Evolutionary conservation across 225 moss, liverwort and hornwort genomes (phyloP).

Genomic region (Polytrichum commune): DNA sequence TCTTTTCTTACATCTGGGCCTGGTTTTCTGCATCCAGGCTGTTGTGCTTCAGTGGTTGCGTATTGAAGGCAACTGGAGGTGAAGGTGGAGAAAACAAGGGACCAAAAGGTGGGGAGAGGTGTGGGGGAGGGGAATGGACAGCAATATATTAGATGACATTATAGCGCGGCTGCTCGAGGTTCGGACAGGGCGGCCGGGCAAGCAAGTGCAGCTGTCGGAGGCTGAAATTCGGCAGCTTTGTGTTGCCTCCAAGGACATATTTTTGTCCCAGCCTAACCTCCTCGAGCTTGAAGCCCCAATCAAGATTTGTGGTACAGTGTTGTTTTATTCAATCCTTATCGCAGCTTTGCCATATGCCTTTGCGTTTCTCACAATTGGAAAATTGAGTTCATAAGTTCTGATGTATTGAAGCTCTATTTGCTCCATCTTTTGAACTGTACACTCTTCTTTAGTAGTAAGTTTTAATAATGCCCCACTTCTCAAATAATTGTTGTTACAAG

Average conservation of each 20-base stretch:
- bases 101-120: slow-evolving; percentile 35
- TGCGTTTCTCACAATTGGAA: no score
- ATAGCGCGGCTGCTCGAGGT: slow-evolving; percentile 92
- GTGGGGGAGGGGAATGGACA: slow-evolving; percentile 80
- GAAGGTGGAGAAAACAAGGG: slow-evolving; percentile 32
- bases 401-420: no score
- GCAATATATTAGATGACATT: slow-evolving; percentile 82
- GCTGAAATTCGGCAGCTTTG: slow-evolving; percentile 95
- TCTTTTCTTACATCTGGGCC: no score
- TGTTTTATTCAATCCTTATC: no score
- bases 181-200: slow-evolving; percentile 84
- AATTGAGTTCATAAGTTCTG: no score
- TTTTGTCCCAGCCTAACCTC: slow-evolving; percentile 94
- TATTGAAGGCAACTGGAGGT: slow-evolving; percentile 11
- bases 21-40: slow-evolving; percentile 24
- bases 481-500: no score
- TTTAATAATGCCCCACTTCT: no score
- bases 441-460: no score
- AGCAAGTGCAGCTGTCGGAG: slow-evolving; percentile 97
- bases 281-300: slow-evolving; percentile 99
- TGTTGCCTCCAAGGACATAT: slow-evolving; percentile 87
- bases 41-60: slow-evolving; percentile 22
- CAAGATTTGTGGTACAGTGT: slow-evolving; percentile 85
- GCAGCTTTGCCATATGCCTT: no score
- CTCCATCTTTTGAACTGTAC: no score